phyloP scores from a whole-genome alignment of 805 yeast species.

The Yamadazyma ubonensis region DNA sequence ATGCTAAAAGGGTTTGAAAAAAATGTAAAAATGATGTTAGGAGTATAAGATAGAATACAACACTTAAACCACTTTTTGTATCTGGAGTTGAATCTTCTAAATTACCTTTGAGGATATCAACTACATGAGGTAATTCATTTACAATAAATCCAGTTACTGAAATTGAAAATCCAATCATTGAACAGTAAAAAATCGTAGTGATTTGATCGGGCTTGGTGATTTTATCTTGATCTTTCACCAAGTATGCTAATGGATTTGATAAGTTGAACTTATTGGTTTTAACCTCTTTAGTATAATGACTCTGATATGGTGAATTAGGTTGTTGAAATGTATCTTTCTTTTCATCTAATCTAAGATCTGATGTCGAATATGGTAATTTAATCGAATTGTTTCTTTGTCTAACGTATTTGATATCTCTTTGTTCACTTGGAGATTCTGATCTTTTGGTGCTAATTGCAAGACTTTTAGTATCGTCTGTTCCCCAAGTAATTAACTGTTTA shows the following conservation, averaged over 20 bases:
- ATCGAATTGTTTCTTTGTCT: conserved; percentile 25
- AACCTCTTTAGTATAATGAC: conserved; percentile 17
- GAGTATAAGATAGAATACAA: conserved; percentile 51
- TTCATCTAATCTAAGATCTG: conserved; percentile 33
- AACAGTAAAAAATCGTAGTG: conserved; percentile 77
- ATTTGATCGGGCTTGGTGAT: conserved; percentile 66
- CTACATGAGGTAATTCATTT: conserved; percentile 50
- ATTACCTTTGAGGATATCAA: conserved; percentile 16
- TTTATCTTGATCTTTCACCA: conserved; percentile 16
- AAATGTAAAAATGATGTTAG: conserved; percentile 77
- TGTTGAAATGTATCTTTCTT: conserved; percentile 17
- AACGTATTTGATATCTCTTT: conserved; percentile 14
- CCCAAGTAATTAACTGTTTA: conserved; percentile 70
- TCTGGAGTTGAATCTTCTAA: conserved; percentile 17
- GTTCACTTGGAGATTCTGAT: conserved; percentile 5
- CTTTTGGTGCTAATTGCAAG: conserved; percentile 11
- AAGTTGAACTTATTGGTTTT: conserved; percentile 13
- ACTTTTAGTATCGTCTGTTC: conserved; percentile 22
- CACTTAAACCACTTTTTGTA: conserved; percentile 22
- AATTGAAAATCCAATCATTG: conserved; percentile 65
- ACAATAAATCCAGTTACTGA: conserved; percentile 73
- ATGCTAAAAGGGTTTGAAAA: conserved; percentile 75
- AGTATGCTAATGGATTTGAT: conserved; percentile 22
- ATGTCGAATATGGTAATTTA: conserved; percentile 32
- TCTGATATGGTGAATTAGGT: neutral